phyloP scores from a whole-genome alignment of 2,329 filamentous ascomycete genomes.

The Fusarium cicatricum region DNA sequence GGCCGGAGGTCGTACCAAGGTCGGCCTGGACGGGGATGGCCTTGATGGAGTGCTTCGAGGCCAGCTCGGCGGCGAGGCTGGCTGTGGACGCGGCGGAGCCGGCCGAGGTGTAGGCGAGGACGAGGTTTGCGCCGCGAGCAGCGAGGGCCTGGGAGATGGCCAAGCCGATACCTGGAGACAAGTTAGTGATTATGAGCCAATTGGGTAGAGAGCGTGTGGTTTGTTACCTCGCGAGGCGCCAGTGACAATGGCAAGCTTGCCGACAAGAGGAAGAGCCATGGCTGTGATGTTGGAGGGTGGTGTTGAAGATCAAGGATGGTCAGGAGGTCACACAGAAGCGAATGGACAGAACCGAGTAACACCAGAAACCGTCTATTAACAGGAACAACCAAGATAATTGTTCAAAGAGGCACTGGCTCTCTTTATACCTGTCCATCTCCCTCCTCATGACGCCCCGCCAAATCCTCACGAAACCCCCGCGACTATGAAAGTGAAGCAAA shows the following conservation, averaged over 20 bases:
- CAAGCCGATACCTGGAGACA: constrained; percentile 32
- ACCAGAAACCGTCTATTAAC: constrained; percentile 2
- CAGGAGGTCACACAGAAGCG: constrained; percentile 9
- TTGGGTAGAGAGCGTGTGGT: constrained; percentile 1
- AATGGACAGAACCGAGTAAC: neutral
- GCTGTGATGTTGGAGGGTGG: constrained; percentile 9
- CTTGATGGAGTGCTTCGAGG: constrained; percentile 62
- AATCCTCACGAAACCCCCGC: constrained; percentile 1
- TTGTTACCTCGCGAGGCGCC: constrained; percentile 76
- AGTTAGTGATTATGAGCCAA: constrained; percentile 3
- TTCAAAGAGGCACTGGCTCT: neutral
- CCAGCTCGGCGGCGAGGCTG: constrained; percentile 34
- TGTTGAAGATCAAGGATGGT: neutral
- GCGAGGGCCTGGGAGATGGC: constrained; percentile 39
- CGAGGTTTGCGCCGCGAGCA: constrained; percentile 40
- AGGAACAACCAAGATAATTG: neutral
- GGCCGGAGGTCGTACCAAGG: constrained; percentile 34
- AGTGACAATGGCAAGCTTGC: constrained; percentile 81
- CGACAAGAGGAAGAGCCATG: constrained; percentile 64
- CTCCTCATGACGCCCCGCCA: constrained; percentile 10
- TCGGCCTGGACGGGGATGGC: constrained; percentile 71
- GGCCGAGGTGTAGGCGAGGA: constrained; percentile 39
- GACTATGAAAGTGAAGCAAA: neutral
- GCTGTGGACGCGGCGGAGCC: constrained; percentile 23
- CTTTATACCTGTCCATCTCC: constrained; percentile 9